phyloP scores from a whole-genome alignment of 108 stramenopile genomes.

The Pseudonitzschia pungens region DNA sequence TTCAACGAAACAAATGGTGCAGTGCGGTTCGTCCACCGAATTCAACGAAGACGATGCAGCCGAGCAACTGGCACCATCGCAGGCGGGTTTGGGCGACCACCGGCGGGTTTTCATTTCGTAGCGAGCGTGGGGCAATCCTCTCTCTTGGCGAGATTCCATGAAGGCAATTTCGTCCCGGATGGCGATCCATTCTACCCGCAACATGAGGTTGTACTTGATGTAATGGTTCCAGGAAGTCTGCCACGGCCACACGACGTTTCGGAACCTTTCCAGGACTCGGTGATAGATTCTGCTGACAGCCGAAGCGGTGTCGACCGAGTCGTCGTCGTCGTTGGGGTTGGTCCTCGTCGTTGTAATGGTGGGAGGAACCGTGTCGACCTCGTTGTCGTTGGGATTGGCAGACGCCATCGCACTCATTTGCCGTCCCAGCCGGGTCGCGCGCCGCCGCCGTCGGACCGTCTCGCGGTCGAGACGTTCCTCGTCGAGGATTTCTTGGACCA shows the following conservation, averaged over 20 bases:
- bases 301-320: not conserved
- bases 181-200: constrained; percentile 14
- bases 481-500: constrained; percentile 4
- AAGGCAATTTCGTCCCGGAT: constrained; percentile 5
- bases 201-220: not conserved
- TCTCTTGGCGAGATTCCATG: constrained; percentile 15
- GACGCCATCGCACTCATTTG: too few species aligned
- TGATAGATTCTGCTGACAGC: not conserved
- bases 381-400: not conserved
- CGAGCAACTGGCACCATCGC: not conserved
- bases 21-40: constrained; percentile 28
- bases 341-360: not conserved
- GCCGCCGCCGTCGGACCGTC: not conserved
- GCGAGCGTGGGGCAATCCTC: constrained; percentile 16
- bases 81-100: not conserved
- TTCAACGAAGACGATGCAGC: not conserved
- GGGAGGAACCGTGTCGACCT: not conserved
- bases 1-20: constrained; percentile 66
- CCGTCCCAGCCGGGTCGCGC: too few species aligned
- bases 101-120: constrained; percentile 30
- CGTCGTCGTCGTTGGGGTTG: not conserved
- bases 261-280: not conserved
- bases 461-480: constrained; percentile 4
- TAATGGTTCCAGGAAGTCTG: constrained; percentile 6
- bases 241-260: constrained; percentile 5